Evolutionary conservation across 148 eudicot genomes (phyloP).

Genomic region (Vaccinium macrocarpon): DNA sequence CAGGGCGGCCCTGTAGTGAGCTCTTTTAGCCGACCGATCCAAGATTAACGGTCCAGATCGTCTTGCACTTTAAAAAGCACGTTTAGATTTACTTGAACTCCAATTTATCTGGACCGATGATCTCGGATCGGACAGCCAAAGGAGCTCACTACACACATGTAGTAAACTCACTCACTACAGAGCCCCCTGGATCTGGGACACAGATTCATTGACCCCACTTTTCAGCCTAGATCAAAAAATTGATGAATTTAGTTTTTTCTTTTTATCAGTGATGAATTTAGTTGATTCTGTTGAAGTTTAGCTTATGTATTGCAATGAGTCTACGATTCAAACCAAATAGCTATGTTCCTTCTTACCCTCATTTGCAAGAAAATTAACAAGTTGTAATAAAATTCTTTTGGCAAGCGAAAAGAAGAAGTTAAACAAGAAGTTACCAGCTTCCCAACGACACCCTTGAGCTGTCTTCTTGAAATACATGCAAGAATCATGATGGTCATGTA

Average conservation of each 20-base stretch:
- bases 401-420: background rate
- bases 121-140: too few relatives aligned
- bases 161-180: too few relatives aligned
- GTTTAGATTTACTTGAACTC: too few relatives aligned
- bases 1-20: too few relatives aligned
- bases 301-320: background rate
- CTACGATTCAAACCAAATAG: background rate
- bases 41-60: too few relatives aligned
- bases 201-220: background rate
- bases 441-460: background rate
- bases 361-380: background rate
- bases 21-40: too few relatives aligned
- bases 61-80: too few relatives aligned
- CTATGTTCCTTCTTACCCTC: background rate
- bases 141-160: too few relatives aligned
- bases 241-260: background rate
- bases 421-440: background rate
- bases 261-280: too few relatives aligned
- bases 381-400: too few relatives aligned
- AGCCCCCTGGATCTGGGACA: too few relatives aligned
- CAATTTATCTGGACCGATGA: too few relatives aligned
- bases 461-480: conserved; percentile 25
- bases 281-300: background rate
- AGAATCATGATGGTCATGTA: conserved; percentile 29
- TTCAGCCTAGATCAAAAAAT: background rate